Evolutionary conservation across 805 yeast species (phyloP), one percentile per base, ranked within the genome.

Genomic region (Kluyveromyces starmeri): DNA sequence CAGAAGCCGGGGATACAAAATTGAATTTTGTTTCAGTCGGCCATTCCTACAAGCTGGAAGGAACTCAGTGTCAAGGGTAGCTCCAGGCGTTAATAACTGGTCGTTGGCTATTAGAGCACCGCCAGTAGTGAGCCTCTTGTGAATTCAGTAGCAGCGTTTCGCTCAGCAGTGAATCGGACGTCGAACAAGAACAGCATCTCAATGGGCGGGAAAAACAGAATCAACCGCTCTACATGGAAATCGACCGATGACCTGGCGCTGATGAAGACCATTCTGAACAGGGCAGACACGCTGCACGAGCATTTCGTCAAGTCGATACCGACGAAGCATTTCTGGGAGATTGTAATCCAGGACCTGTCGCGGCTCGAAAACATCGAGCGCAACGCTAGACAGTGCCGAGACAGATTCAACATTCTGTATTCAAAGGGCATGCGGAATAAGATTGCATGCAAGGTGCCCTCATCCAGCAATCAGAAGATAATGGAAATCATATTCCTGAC

Each of bases 381-480:
- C 35, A 52, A 52, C 38, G 39, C 50, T n/a, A 43, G 57, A 27
- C 57, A 52, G 33, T 50, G 55, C 30, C 53, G 51, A 29, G 57
- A 52, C 39, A 37, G 57, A 22, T 52, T 50, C 36, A 52, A 50
- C 35, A 47, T 52, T 5, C 33, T 52, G 9, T 47, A 45, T 38
- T 31, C 42, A 6, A 50, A 46, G 37, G 48, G 35, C 13, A 34
- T 30, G 2, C 28, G 35, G 14, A 35, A 35, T 19, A 20, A 20
- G 23, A 20, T 20, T 9, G 9, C 23, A 9, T 9, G 10, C 9
- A 20, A 20, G 23, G 10, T 11, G 11, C 9, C 11, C 9, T 9
- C 9, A 9, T 9, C 10, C 11, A 11, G 11, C 9, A 20, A 20
- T 20, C 10, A 20, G 11, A 20, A 20, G 23, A 11, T 20, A 9